Evolutionary conservation across 2,329 filamentous ascomycete genomes (phyloP).

Genomic region (Cephalotrichum gorgonifer): DNA sequence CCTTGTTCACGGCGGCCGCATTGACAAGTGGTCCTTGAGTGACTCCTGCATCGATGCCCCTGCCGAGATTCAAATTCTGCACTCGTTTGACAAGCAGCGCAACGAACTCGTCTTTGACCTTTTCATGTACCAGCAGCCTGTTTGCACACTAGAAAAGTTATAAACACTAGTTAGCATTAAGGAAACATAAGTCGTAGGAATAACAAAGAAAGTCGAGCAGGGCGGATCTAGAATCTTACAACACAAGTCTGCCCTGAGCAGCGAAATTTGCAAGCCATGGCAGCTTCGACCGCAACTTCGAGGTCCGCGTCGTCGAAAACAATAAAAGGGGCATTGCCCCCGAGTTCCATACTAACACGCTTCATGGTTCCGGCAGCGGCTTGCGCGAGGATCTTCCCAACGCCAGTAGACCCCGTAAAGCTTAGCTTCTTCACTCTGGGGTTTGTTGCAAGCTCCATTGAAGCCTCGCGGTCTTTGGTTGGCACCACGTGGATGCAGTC

Average conservation of each 20-base stretch:
- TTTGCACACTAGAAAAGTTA: too few relatives aligned
- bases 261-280: slow-evolving; percentile 82
- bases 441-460: slow-evolving; percentile 66
- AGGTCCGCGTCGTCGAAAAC: slow-evolving; percentile 94
- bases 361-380: slow-evolving; percentile 80
- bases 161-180: too few relatives aligned
- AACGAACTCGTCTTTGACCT: too few relatives aligned
- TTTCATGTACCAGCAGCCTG: too few relatives aligned
- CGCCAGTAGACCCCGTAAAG: slow-evolving; percentile 73
- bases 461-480: slow-evolving; percentile 64
- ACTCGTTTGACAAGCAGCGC: too few relatives aligned
- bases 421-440: slow-evolving; percentile 78
- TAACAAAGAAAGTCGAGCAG: too few relatives aligned
- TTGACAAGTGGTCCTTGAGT: too few relatives aligned
- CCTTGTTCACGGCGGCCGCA: too few relatives aligned
- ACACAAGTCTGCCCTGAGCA: slow-evolving; percentile 94
- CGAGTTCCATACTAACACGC: slow-evolving; percentile 75
- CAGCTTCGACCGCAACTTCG: slow-evolving; percentile 72
- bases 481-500: slow-evolving; percentile 89
- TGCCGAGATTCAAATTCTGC: too few relatives aligned
- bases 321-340: slow-evolving; percentile 92
- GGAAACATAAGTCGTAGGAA: too few relatives aligned
- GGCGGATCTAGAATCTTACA: too few relatives aligned
- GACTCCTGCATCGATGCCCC: too few relatives aligned
- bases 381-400: slow-evolving; percentile 74